Base-by-base conservation (phyloP, 345 rosid species). In the Eucalyptus albens region DNA sequence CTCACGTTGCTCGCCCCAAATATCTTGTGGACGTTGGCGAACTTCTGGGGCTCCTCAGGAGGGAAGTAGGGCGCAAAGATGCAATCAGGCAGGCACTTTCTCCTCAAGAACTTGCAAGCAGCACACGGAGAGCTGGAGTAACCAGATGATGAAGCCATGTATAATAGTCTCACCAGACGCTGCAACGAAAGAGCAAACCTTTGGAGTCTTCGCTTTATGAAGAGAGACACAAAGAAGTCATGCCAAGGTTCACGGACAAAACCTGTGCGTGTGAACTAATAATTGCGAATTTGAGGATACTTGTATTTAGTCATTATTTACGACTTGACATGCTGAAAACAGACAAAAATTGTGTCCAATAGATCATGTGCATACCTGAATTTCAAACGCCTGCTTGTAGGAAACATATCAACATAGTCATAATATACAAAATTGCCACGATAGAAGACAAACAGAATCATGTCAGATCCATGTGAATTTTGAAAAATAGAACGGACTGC, bases 1-100 rank as follows among this genome's bases (percentile, higher is more conserved):
- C 94, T 92, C 81, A 94, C 96, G 15, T 94, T 94, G 93, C 96
- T 94, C 27, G 96, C 96, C 31, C 96, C 96, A 26, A 94, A 94
- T 26, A 94, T 92, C 91, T 94, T 94, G 92, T 94, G 96, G 65
- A 94, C 96, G 86, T 92, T 93, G 22, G 94, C 94, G n/a, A 94
- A 94, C 77, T 94, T 94, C 87, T 94, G 96, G 17, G 96, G 95
- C 88, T 94, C 96, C 86, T 94, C 96, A 14, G 96, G 94, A n/a
- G 96, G 96, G 90, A 94, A 94, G 89, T 94, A 94, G 5, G 96
- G 96, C 42, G 95, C 95, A 67, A 94, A 94, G 40, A 94, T 91
- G 92, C 96, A 94, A 33, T 92, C 93, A 12, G 95, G 92, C 89
- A 90, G 90, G 91, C 96, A 94, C 90, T 94, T 94, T 87, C 96